Evolutionary conservation across 768 basidiomycete species (phyloP), one percentile per base, ranked within the genome.

Genomic region (Dictyophora rubrovolvata): DNA sequence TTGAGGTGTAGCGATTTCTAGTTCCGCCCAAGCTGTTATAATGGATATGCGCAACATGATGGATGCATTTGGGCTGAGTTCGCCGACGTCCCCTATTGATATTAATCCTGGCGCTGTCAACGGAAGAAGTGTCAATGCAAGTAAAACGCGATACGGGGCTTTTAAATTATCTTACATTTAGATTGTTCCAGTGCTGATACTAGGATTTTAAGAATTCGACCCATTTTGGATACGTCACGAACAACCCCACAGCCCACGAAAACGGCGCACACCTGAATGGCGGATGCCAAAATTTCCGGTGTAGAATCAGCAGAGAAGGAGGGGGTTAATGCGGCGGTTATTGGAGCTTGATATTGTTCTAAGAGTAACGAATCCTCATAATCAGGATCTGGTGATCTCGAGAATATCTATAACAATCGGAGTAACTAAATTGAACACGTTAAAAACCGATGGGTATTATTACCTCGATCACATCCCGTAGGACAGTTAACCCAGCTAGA

Each of bases 261-360:
- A 8, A 93, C 80, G 1, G 95, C 96, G 65, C 95, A 97, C 10
- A 93, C 87, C 67, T 93, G 84, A 17, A 98, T 85, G 1, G 93
- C 95, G 22, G 89, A 86, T 0, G 94, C 90, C 46, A 97, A 68
- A 34, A 98, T 94, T 68, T 99, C 95, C 0, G 95, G 95, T 0
- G 93, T 92, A 0, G 93, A 91, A 68, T 98, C 96, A 0, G 91
- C 79, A 1, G 92, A 93, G 67, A 99, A 98, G 0, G 94, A 93
- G 0, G 96, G 95, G 0, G 95, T 98, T 17, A 98, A 78, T 0
- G 96, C 96, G 18, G 96, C 93, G 1, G 95, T 96, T 61, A 99
- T 95, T 0, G 96, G 95, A 0, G 96, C 95, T 72, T 99, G 96
- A 70, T 96, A 89, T 69, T 99, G 96, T 68, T 99, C 95, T 12